Evolutionary conservation across 148 eudicot species (phyloP).

Genomic region (Camellia granthamiana): DNA sequence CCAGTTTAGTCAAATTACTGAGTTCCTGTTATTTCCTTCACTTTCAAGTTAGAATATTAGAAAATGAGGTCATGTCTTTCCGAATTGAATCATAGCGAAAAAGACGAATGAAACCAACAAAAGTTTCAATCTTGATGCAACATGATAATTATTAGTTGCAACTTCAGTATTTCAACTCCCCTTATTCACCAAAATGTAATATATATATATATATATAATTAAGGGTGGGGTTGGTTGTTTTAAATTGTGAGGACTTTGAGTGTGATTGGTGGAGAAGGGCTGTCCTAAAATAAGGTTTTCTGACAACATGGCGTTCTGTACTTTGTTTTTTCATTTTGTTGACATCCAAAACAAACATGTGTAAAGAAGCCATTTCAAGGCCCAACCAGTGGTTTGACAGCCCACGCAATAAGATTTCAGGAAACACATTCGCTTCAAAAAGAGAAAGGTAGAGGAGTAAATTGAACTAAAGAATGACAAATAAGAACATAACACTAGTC

Average conservation of each 20-base stretch:
- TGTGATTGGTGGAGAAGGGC: no score
- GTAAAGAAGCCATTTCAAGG: neutral
- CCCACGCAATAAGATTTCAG: no score
- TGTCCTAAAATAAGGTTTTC: no score
- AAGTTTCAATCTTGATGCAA: neutral
- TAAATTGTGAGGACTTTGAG: no score
- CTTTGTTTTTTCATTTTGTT: no score
- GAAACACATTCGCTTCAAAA: no score
- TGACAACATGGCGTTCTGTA: no score
- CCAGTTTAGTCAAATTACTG: neutral
- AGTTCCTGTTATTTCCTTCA: neutral
- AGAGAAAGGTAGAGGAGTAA: no score
- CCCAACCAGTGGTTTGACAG: neutral
- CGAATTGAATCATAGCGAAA: neutral
- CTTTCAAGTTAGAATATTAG: neutral
- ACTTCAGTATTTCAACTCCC: neutral
- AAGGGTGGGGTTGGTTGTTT: no score
- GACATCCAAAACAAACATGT: no score
- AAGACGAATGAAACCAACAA: neutral
- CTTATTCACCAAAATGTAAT: neutral
- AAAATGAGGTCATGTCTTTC: neutral
- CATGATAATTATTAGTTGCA: neutral
- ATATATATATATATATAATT: no score
- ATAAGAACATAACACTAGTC: neutral
- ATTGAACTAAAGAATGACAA: no score